Conservation (phyloP, 2,329 filamentous ascomycete species). For the Exophiala dermatitidis region DNA sequence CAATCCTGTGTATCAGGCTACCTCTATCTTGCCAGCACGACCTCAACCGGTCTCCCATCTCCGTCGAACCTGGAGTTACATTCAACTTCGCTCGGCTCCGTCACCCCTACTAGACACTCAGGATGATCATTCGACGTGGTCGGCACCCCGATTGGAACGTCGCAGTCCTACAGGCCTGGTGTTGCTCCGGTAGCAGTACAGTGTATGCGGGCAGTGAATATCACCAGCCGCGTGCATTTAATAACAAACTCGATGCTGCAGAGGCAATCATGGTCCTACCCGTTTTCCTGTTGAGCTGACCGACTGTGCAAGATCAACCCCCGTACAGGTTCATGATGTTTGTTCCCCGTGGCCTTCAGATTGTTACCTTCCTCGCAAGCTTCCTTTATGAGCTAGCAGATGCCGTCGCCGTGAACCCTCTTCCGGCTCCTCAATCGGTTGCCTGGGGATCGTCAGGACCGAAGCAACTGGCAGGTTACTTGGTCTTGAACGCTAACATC, state of each 20-base stretch:
- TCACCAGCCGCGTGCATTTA: background rate
- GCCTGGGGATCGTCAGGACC: slow-evolving; percentile 49
- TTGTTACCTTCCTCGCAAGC: background rate
- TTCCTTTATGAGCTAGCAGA: slow-evolving; percentile 11
- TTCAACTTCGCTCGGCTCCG: background rate
- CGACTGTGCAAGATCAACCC: background rate
- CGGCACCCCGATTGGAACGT: background rate
- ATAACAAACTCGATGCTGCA: background rate
- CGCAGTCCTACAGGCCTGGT: background rate
- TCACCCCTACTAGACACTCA: background rate
- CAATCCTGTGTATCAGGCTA: no score
- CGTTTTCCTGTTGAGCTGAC: background rate
- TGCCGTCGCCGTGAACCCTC: slow-evolving; percentile 48
- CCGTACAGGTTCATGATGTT: slow-evolving; percentile 1
- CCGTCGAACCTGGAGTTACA: background rate
- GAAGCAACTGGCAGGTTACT: slow-evolving; percentile 35
- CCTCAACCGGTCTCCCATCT: background rate
- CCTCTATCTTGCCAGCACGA: background rate
- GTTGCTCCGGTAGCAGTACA: background rate
- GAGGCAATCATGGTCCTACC: no score
- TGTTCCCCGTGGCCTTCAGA: background rate
- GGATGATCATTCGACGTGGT: background rate
- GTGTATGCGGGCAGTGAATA: background rate
- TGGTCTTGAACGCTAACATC: slow-evolving; percentile 35
- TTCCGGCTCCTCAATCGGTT: slow-evolving; percentile 48